Conservation (phyloP, 1,139 yeast genomes). For the Zygosaccharomyces sapae region DNA sequence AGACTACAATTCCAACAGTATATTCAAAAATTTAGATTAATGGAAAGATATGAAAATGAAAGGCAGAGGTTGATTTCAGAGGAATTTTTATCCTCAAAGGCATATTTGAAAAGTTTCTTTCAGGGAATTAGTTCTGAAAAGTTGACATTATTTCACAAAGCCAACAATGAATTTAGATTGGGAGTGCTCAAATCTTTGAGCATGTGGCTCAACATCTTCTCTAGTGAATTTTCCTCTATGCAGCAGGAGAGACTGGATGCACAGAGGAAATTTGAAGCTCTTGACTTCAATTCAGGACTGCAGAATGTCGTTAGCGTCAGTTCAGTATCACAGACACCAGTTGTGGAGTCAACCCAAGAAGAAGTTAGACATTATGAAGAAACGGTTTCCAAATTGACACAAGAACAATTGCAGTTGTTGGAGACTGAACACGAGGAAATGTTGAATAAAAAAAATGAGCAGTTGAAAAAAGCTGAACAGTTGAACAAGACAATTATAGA, state of each 20-base stretch:
- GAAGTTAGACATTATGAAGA: constrained; percentile 34
- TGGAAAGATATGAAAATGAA: constrained; percentile 50
- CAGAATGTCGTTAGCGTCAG: constrained; percentile 18
- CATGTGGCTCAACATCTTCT: constrained; percentile 26
- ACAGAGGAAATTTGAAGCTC: constrained; percentile 27
- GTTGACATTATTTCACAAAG: constrained; percentile 17
- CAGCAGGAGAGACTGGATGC: constrained; percentile 31
- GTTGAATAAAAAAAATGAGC: constrained; percentile 56
- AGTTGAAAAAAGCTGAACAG: constrained; percentile 60
- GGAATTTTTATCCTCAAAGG: constrained; percentile 12
- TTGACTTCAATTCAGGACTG: constrained; percentile 26
- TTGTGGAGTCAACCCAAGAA: constrained; percentile 33
- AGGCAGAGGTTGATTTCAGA: constrained; percentile 27
- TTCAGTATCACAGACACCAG: constrained; percentile 25
- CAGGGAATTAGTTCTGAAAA: constrained; percentile 8
- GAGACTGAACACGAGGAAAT: constrained; percentile 73
- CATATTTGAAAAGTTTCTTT: constrained; percentile 12
- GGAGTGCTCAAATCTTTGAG: constrained; percentile 33
- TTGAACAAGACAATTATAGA: constrained; percentile 80
- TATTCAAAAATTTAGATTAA: constrained; percentile 46
- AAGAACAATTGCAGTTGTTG: constrained; percentile 63
- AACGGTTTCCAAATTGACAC: constrained; percentile 41
- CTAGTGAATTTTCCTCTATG: constrained; percentile 27
- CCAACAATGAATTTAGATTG: constrained; percentile 29
- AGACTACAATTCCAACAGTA: constrained; percentile 49